phyloP scores from a whole-genome alignment of 2,329 filamentous ascomycete genomes.

The Talaromyces sp. region DNA sequence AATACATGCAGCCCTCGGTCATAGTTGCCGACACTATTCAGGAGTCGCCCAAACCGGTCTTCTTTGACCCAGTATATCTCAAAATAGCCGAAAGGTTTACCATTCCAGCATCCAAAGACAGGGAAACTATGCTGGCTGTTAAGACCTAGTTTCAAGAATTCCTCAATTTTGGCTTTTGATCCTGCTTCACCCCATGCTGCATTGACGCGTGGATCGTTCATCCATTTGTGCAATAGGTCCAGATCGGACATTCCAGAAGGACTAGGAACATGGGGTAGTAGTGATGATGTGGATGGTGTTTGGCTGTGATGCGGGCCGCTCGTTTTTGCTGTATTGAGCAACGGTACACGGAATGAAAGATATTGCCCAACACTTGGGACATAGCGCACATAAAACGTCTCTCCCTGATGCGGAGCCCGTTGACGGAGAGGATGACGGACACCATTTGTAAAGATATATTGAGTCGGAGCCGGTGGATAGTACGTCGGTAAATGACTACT shows the following conservation, averaged over 20 bases:
- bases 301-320: conserved; percentile 28
- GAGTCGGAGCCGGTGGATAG: conserved; percentile 77
- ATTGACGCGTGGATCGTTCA: conserved; percentile 78
- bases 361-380: conserved; percentile 79
- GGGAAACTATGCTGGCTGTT: conserved; percentile 76
- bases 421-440: conserved; percentile 81
- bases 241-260: conserved; percentile 50
- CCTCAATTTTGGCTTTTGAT: conserved; percentile 55
- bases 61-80: conserved; percentile 99
- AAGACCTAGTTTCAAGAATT: conserved; percentile 66
- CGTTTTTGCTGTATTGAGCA: conserved; percentile 52
- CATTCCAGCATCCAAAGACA: conserved; percentile 89
- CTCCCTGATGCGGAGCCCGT: conserved; percentile 84
- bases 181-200: conserved; percentile 76
- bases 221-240: conserved; percentile 78
- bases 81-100: conserved; percentile 93
- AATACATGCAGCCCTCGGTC: conserved; percentile 86
- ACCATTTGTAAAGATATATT: conserved; percentile 74
- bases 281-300: conserved; percentile 36
- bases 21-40: conserved; percentile 69
- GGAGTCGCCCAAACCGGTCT: conserved; percentile 68
- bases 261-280: conserved; percentile 33
- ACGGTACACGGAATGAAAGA: conserved; percentile 82
- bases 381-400: conserved; percentile 86
- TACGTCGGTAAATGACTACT: conserved; percentile 84